phyloP scores from a whole-genome alignment of 2,329 filamentous ascomycete species.

The Monosporascus ibericus region DNA sequence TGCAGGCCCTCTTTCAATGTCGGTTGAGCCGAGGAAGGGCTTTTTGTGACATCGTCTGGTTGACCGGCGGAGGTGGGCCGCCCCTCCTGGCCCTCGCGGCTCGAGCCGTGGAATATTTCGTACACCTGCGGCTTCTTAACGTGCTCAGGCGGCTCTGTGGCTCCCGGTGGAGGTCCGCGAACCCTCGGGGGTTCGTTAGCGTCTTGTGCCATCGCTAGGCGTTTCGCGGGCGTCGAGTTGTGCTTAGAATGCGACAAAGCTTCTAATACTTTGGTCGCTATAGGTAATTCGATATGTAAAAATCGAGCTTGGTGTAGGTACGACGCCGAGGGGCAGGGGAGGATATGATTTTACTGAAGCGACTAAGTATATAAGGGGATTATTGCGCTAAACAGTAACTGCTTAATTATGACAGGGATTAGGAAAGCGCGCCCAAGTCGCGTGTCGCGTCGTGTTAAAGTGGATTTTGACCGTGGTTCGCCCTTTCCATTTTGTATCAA shows the following conservation, averaged over 20 bases:
- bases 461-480: conserved; percentile 2
- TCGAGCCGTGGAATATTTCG: conserved; percentile 30
- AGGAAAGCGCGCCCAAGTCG: conserved; percentile 1
- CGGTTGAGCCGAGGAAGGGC: conserved; percentile 26
- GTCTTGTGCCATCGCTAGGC: conserved; percentile 26
- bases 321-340: conserved; percentile 8
- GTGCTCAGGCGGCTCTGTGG: conserved; percentile 27
- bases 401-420: conserved; percentile 5
- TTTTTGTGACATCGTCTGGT: conserved; percentile 32
- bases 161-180: conserved; percentile 31
- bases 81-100: conserved; percentile 8
- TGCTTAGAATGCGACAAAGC: not conserved
- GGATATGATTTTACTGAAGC: conserved; percentile 1
- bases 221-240: not conserved
- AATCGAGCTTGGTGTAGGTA: conserved; percentile 5
- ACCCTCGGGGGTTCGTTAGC: no score
- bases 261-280: no score
- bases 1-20: conserved; percentile 58
- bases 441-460: conserved; percentile 4
- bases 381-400: conserved; percentile 8
- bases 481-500: not conserved
- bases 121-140: conserved; percentile 30
- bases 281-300: not conserved
- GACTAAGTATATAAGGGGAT: not conserved
- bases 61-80: not conserved